Percentiles rank a stretch among this genome's conserved stretches.
phyloP scores from a whole-genome alignment of 2,329 filamentous ascomycete species.

The Graphilbum sp. region DNA sequence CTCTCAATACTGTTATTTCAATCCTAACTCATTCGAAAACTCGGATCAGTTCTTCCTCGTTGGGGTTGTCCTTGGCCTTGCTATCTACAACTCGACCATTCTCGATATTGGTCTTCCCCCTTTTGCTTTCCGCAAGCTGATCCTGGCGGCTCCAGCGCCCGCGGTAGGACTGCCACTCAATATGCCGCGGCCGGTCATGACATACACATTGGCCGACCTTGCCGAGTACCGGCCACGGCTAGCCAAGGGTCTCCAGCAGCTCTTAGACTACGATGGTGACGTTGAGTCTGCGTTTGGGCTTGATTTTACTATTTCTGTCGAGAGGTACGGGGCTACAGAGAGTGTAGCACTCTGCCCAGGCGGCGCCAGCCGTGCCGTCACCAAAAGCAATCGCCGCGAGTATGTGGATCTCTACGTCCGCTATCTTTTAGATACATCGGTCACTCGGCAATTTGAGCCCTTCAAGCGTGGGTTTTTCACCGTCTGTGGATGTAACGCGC shows the following conservation, averaged over 20 bases:
- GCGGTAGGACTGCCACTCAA: constrained; percentile 32
- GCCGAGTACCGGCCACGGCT: constrained; percentile 66
- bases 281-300: constrained; percentile 67
- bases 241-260: constrained; percentile 55
- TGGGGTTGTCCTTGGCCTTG: constrained; percentile 71
- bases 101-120: constrained; percentile 76
- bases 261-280: constrained; percentile 72
- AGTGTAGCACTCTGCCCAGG: constrained; percentile 56
- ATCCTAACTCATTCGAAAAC: constrained; percentile 75
- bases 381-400: constrained; percentile 67
- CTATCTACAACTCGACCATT: constrained; percentile 91
- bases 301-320: constrained; percentile 63
- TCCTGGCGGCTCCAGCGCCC: constrained; percentile 56
- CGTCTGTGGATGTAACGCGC: constrained; percentile 74
- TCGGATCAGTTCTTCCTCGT: constrained; percentile 87
- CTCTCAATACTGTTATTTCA: constrained; percentile 84
- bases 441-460: constrained; percentile 73
- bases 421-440: constrained; percentile 62
- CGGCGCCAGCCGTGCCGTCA: constrained; percentile 61
- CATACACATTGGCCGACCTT: constrained; percentile 64
- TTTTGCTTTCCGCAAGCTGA: constrained; percentile 76
- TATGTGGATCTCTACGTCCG: constrained; percentile 77
- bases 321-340: constrained; percentile 55
- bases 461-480: constrained; percentile 92
- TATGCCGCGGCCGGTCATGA: constrained; percentile 45